Conservation (phyloP, 768 basidiomycete species). For the Cantharellus cinnabarinus region DNA sequence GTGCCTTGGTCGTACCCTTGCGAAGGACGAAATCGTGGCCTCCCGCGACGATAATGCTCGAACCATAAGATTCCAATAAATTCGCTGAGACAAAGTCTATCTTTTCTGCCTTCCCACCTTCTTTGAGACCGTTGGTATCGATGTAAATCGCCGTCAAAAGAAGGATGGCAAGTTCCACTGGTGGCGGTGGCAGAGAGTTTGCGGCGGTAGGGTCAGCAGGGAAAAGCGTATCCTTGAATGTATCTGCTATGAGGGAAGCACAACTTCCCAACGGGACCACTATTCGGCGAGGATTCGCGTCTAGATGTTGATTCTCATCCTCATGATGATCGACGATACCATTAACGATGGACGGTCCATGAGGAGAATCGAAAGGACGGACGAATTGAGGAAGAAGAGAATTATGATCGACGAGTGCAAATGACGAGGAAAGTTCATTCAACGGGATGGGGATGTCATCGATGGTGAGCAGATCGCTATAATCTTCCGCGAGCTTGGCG, state of each 20-base stretch:
- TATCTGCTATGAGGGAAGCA: constrained; percentile 38
- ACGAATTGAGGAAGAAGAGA: constrained; percentile 21
- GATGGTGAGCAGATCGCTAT: constrained; percentile 40
- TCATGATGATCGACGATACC: constrained; percentile 82
- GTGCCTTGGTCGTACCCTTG: constrained; percentile 26
- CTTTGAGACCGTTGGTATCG: constrained; percentile 66
- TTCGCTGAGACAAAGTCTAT: constrained; percentile 43
- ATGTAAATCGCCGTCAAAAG: constrained; percentile 64
- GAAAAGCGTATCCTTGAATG: constrained; percentile 20
- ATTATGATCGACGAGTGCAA: constrained; percentile 88
- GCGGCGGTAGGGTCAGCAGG: constrained; percentile 2
- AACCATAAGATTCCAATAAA: constrained; percentile 23
- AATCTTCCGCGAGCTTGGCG: constrained; percentile 31
- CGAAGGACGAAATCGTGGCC: constrained; percentile 24
- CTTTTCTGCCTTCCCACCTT: constrained; percentile 52
- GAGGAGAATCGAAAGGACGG: constrained; percentile 2
- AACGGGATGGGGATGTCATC: constrained; percentile 36
- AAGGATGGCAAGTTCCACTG: constrained; percentile 52
- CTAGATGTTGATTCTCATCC: constrained; percentile 52
- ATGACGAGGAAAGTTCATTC: constrained; percentile 32
- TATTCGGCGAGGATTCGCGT: constrained; percentile 47
- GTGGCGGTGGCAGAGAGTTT: constrained; percentile 13
- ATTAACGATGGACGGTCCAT: constrained; percentile 25
- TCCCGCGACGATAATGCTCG: constrained; percentile 11
- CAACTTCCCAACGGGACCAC: constrained; percentile 54